phyloP scores from a whole-genome alignment of 1,284 basidiomycete genomes.

The Hemileia vastatrix region DNA sequence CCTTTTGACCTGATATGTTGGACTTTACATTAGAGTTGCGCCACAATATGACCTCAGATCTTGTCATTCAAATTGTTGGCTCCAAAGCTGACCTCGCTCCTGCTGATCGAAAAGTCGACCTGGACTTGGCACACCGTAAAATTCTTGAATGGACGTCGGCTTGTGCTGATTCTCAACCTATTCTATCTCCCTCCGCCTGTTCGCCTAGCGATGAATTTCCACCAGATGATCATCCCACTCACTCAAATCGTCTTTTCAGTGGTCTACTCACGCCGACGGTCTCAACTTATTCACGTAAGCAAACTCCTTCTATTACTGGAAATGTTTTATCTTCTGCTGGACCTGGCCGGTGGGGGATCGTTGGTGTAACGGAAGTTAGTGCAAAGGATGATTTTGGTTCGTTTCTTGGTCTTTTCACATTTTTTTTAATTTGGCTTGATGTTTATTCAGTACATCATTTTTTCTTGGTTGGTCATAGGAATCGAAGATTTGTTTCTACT shows the following conservation, averaged over 20 bases:
- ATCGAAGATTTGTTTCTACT: conserved; percentile 21
- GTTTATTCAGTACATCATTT: neutral
- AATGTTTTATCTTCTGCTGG: neutral
- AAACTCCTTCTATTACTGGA: neutral
- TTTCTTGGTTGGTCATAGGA: neutral
- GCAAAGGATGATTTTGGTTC: conserved; percentile 22
- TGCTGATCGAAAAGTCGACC: conserved; percentile 53
- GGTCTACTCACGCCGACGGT: neutral
- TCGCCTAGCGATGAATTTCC: neutral
- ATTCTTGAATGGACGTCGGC: conserved; percentile 38
- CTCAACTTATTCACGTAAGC: neutral
- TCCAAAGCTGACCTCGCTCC: conserved; percentile 70
- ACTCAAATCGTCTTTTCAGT: neutral
- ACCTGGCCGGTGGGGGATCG: neutral
- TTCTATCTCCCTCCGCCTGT: neutral
- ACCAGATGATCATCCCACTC: neutral
- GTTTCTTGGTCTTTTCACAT: neutral
- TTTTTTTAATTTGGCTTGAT: neutral
- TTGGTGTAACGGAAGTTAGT: conserved; percentile 17
- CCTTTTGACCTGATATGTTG: neutral
- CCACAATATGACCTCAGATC: conserved; percentile 59
- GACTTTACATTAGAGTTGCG: conserved; percentile 59
- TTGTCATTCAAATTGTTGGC: conserved; percentile 85
- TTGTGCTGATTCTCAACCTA: neutral
- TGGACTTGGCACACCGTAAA: conserved; percentile 59